These are phyloP conservation scores for Fusarium sulawesiense DNA, from an alignment of 2,329 filamentous ascomycete genomes.

Conservation along the genomic window DNA sequence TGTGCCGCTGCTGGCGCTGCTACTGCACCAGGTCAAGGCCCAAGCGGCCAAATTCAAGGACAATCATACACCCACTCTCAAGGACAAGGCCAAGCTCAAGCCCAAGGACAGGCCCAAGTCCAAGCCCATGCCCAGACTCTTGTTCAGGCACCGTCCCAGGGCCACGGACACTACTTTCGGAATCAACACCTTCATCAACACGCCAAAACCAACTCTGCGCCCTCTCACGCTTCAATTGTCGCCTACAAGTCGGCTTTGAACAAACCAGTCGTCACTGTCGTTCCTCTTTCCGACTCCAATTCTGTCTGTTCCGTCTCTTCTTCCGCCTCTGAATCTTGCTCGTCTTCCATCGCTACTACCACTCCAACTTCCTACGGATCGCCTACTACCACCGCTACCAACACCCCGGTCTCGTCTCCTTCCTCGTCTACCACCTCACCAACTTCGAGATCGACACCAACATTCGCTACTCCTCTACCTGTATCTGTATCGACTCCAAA, in stretches of 20 bases:
- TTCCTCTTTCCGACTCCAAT: slow-evolving; percentile 38
- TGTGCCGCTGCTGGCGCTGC: slow-evolving; percentile 7
- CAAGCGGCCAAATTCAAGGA: slow-evolving; percentile 8
- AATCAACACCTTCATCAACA: slow-evolving; percentile 35
- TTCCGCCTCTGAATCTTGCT: slow-evolving; percentile 36
- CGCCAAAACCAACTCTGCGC: slow-evolving; percentile 33
- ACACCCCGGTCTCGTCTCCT: slow-evolving; percentile 37
- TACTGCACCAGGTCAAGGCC: slow-evolving; percentile 14
- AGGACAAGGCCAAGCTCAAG: slow-evolving; percentile 8
- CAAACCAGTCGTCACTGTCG: slow-evolving; percentile 38
- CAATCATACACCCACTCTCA: slow-evolving; percentile 5
- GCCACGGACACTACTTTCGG: slow-evolving; percentile 37
- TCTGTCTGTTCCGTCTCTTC: slow-evolving; percentile 35
- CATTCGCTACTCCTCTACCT: slow-evolving; percentile 33
- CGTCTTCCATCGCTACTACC: slow-evolving; percentile 29
- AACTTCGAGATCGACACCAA: slow-evolving; percentile 37
- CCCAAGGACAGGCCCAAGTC: neutral
- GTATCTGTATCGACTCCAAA: slow-evolving; percentile 26
- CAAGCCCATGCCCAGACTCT: neutral
- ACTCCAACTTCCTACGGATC: slow-evolving; percentile 35
- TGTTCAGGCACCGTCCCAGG: slow-evolving; percentile 16
- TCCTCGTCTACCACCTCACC: slow-evolving; percentile 35
- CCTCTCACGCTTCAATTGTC: slow-evolving; percentile 35
- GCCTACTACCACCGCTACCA: slow-evolving; percentile 31
- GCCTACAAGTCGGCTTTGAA: slow-evolving; percentile 41